Base-by-base conservation (phyloP, 441 rosid genomes). In the Syzygium syzygioides region DNA sequence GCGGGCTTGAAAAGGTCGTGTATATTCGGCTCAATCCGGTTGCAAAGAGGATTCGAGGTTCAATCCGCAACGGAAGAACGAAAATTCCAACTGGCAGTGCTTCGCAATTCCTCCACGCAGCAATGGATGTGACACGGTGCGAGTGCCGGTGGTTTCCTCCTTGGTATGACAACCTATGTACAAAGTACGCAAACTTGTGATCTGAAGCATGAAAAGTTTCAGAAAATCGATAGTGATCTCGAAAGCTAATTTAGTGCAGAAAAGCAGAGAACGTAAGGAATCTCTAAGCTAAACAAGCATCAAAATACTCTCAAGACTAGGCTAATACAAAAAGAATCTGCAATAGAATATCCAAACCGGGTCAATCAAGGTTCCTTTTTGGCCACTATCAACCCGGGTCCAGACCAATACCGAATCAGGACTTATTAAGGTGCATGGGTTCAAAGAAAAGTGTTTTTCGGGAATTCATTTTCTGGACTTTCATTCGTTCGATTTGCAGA, bases 91-190 rank as follows among this genome's bases (percentile, higher is more conserved):
- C 26, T 19, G 14, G 14, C 7, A 18, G 79, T 18, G 45, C 45
- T 71, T 1, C 13, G 14, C 26, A 10, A 34, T 34, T 19, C 50
- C 80, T 71, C 1, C 3, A 2, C 13, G 13, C 25, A 34, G 14
- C 14, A 34, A 37, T 37, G 50, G 50, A 3, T 5, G 2, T 7
- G 7, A 10, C 6, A 1, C 5, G 6, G 6, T 26, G 14, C 2
- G 6, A 59, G 7, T 5, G 30, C 30, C 4, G 5, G 30, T 26
- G 62, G 15, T 59, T 15, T 7, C 6, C 15, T 11, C 7, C 1
- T 59, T 26, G 64, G 15, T 25, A 3, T 13, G 28, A 71, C 26
- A 71, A 11, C 0, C 0, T 37, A 41, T 13, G 12, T 20, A 19
- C 26, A 71, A 71, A 34, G 50, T 20, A 20, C 1, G 80, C 80